Evolutionary conservation across 768 basidiomycete species (phyloP).

Genomic region (Tephrocybe rancida): DNA sequence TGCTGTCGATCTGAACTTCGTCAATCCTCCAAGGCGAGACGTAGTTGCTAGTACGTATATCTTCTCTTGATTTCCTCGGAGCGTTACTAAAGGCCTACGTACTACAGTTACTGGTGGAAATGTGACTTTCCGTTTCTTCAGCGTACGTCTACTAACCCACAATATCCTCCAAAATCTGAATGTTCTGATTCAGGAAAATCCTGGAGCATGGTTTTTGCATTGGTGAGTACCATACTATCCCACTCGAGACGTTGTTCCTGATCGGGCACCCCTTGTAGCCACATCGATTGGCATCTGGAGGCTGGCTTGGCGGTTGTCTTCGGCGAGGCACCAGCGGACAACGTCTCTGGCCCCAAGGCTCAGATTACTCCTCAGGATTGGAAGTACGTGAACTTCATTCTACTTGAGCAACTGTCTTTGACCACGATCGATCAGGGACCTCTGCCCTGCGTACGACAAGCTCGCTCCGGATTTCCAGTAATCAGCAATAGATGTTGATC

Average conservation of each 20-base stretch:
- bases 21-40: constrained; percentile 18
- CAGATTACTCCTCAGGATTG: constrained; percentile 21
- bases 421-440: neutral
- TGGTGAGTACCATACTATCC: constrained; percentile 31
- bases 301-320: constrained; percentile 42
- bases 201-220: constrained; percentile 53
- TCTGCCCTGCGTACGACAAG: constrained; percentile 14
- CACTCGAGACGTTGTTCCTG: neutral
- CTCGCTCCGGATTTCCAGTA: constrained; percentile 16
- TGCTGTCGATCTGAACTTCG: constrained; percentile 13
- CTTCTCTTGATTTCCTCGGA: neutral
- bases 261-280: constrained; percentile 25
- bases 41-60: constrained; percentile 13
- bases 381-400: constrained; percentile 6
- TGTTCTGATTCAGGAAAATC: constrained; percentile 39
- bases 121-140: constrained; percentile 46
- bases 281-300: constrained; percentile 55
- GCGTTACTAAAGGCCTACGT: neutral
- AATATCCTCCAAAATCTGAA: neutral
- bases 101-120: constrained; percentile 27
- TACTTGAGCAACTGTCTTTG: neutral
- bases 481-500: neutral
- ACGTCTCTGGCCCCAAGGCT: constrained; percentile 15
- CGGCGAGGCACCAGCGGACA: constrained; percentile 27
- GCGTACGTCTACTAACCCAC: neutral